These are phyloP conservation scores for Ogataea henricii DNA, from an alignment of 805 yeast genomes.

Conservation along the genomic window DNA sequence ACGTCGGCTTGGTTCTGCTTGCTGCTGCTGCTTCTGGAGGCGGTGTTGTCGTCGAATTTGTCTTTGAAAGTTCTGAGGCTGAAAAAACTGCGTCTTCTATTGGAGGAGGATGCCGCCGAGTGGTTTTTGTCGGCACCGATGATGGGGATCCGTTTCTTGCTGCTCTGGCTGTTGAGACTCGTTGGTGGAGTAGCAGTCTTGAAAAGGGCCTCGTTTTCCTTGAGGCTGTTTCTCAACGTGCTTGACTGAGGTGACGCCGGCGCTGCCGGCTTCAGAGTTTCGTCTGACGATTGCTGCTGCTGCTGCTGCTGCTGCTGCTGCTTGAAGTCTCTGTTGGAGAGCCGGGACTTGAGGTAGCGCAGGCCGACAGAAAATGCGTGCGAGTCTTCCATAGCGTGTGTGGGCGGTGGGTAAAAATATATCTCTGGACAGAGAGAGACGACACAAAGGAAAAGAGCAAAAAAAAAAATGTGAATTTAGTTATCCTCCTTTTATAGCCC, in stretches of 20 bases:
- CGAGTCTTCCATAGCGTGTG: constrained; percentile 20
- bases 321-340: constrained; percentile 21
- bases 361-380: constrained; percentile 26
- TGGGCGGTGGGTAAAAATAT: background rate
- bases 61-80: constrained; percentile 19
- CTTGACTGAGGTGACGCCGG: constrained; percentile 6
- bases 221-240: constrained; percentile 5
- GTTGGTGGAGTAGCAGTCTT: constrained; percentile 3
- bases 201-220: constrained; percentile 15
- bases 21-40: background rate
- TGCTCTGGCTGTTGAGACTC: constrained; percentile 5
- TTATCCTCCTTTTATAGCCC: background rate
- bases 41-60: constrained; percentile 2
- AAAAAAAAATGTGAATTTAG: background rate
- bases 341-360: constrained; percentile 26
- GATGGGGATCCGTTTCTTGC: constrained; percentile 6
- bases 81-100: constrained; percentile 20
- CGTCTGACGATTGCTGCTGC: constrained; percentile 2
- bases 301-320: constrained; percentile 9
- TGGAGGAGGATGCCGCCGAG: constrained; percentile 3
- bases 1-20: background rate
- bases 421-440: background rate
- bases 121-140: constrained; percentile 4
- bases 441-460: background rate
- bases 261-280: constrained; percentile 6